Conservation (phyloP, 192 early-diverging fungal species). For the Coemansia sp. region DNA sequence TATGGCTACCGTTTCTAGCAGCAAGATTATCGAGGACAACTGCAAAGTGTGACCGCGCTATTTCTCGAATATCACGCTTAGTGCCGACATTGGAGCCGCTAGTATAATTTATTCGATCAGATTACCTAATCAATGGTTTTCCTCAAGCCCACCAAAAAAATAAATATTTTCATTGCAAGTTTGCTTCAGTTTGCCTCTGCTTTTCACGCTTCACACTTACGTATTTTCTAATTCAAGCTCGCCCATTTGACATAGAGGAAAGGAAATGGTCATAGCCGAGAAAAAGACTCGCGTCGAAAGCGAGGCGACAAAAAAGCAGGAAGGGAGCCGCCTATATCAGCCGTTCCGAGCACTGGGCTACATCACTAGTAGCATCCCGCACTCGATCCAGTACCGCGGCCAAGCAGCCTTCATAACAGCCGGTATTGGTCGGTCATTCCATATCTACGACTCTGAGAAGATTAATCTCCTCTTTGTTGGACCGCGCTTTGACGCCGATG, state of each 20-base stretch:
- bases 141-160: background rate
- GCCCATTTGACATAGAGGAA: background rate
- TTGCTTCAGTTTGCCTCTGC: background rate
- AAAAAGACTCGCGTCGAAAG: slow-evolving; percentile 31
- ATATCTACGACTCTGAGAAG: slow-evolving; percentile 83
- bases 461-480: slow-evolving; percentile 81
- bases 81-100: background rate
- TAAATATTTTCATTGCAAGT: slow-evolving; percentile 1
- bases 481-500: slow-evolving; percentile 64
- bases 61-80: background rate
- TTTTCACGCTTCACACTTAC: background rate
- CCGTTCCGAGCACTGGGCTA: slow-evolving; percentile 94
- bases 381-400: slow-evolving; percentile 78
- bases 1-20: background rate
- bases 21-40: background rate
- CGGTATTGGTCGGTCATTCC: slow-evolving; percentile 84
- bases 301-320: background rate
- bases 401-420: slow-evolving; percentile 81
- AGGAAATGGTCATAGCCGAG: slow-evolving; percentile 21
- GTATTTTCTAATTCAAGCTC: background rate
- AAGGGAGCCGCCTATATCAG: slow-evolving; percentile 65
- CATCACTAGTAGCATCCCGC: slow-evolving; percentile 78
- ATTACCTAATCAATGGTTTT: background rate
- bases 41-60: background rate
- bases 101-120: background rate